Base-by-base conservation (phyloP, 805 yeast species). In the Teunomyces atbi region DNA sequence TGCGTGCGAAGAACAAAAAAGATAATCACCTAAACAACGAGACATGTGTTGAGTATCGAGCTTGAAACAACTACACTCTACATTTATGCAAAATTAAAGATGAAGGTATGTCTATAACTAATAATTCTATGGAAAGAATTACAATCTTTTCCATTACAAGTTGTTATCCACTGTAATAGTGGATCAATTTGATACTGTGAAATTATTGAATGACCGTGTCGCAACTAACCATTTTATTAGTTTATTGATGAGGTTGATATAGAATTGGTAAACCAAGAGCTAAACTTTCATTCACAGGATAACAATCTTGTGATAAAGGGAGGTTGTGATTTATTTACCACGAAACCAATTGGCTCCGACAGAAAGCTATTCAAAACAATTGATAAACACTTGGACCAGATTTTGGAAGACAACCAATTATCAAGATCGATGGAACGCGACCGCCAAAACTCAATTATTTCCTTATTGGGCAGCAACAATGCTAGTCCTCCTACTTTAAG, bases 171-270 rank as follows among this genome's bases (percentile, higher is more conserved):
- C 28, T 21, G 6, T 8, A n/a, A 11, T 12, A 19, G 39, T 20
- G 28, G 18, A 11, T 21, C 15, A 12, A 30, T 30, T 30, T 30
- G 33, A 15, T 13, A 30, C 8, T 30, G 16, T 21, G 6, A 12
- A 20, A 20, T 36, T 36, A 6, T 12, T 19, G 39, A 36, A 36
- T 36, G 39, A 21, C 39, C 39, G 28, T 36, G 39, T 20, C 39
- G 39, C 39, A 13, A 36, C 30, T 33, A 43, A 43, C 34, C 32
- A 38, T 29, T 23, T 23, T 11, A 33, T n/a, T 20, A 90, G 92
- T 94, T 89, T 68, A 84, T 94, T 49, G 98, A 94, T 63, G 94
- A 86, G 60, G 84, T 89, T 33, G 97, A 91, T 58, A 83, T 94
- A n/a, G 97, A 90, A 64, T 77, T 86, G 55, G 86, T 94, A 32